Percentiles rank a stretch among this genome's conserved stretches.
phyloP scores from a whole-genome alignment of 202 grass and related monocot species.

The Cymbopogon flexuosus region DNA sequence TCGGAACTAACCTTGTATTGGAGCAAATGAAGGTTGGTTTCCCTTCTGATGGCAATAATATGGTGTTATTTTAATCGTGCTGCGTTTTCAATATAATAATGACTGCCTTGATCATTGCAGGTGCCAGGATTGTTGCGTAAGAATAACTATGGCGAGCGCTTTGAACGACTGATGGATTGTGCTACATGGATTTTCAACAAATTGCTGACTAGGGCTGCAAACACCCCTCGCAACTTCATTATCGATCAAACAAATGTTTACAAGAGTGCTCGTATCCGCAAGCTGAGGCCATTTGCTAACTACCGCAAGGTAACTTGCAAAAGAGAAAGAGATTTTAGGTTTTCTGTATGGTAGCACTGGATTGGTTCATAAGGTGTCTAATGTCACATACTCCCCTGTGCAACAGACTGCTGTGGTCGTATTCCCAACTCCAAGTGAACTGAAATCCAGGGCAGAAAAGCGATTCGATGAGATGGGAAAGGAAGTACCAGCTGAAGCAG shows the following conservation, averaged over 20 bases:
- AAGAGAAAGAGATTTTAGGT: not conserved
- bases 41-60: not conserved
- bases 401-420: conserved; percentile 53
- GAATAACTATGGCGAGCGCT: conserved; percentile 53
- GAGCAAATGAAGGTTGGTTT: conserved; percentile 70
- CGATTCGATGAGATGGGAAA: conserved; percentile 60
- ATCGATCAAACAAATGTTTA: conserved; percentile 75
- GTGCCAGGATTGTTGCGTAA: conserved; percentile 51
- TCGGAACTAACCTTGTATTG: conserved; percentile 59
- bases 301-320: conserved; percentile 44
- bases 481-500: conserved; percentile 51
- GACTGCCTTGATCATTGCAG: conserved; percentile 24
- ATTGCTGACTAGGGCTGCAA: conserved; percentile 52
- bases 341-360: not conserved
- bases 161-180: conserved; percentile 54
- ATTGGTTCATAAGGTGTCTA: conserved; percentile 1
- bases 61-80: not conserved
- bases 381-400: not conserved
- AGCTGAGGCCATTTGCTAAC: conserved; percentile 50
- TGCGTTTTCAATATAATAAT: conserved; percentile 17
- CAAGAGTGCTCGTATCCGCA: conserved; percentile 46
- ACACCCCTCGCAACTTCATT: conserved; percentile 51
- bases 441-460: conserved; percentile 36
- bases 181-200: conserved; percentile 60
- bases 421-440: conserved; percentile 50